Conservation (phyloP, 208 protist species). For the Trypanosoma rangeli region DNA sequence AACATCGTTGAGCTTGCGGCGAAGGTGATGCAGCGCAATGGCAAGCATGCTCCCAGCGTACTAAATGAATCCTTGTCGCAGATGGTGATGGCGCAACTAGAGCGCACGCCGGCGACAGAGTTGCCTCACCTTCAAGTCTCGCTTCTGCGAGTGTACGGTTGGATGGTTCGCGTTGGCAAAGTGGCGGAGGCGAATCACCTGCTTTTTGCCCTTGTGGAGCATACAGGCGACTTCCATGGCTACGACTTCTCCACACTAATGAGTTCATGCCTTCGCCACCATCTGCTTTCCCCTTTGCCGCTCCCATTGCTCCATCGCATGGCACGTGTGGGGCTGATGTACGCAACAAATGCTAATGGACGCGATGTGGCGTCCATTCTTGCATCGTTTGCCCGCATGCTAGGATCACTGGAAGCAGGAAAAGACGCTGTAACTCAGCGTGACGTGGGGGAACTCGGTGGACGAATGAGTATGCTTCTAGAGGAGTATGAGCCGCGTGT, state of each 20-base stretch:
- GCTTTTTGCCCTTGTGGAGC: constrained; percentile 56
- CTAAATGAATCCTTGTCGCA: constrained; percentile 60
- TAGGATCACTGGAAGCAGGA: constrained; percentile 41
- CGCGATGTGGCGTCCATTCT: constrained; percentile 55
- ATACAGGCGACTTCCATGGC: constrained; percentile 44
- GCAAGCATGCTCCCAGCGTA: constrained; percentile 51
- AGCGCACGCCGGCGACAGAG: constrained; percentile 32
- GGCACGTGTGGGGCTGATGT: constrained; percentile 44
- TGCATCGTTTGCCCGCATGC: constrained; percentile 44
- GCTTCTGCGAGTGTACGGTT: constrained; percentile 72
- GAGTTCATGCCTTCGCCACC: constrained; percentile 54
- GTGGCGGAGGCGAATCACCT: constrained; percentile 46
- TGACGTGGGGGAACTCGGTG: constrained; percentile 48
- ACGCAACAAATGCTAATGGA: constrained; percentile 40
- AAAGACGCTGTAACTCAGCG: constrained; percentile 41
- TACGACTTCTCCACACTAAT: constrained; percentile 60
- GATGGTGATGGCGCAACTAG: constrained; percentile 41
- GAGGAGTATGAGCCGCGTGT: constrained; percentile 66
- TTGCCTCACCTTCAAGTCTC: constrained; percentile 33
- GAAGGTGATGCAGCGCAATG: constrained; percentile 75
- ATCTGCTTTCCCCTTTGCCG: constrained; percentile 54
- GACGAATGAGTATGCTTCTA: constrained; percentile 60
- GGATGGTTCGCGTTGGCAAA: constrained; percentile 75
- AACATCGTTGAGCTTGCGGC: constrained; percentile 43
- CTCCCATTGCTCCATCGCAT: constrained; percentile 56